Conservation (phyloP, 2,329 filamentous ascomycete species). For the Chaetomiaceae sp. region DNA sequence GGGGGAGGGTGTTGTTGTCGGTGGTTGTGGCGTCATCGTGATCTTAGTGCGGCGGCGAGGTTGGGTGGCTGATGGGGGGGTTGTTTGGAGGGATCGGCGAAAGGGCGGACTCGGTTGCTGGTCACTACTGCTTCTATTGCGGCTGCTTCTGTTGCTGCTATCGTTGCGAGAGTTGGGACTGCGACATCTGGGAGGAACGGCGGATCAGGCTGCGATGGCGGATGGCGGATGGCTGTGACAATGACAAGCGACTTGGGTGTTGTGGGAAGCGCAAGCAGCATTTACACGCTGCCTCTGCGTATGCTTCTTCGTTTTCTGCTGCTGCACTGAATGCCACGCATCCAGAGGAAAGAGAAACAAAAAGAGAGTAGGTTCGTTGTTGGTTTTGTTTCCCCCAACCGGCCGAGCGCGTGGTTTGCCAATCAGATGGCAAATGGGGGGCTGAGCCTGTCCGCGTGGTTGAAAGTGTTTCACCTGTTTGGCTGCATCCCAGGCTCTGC, state of each 20-base stretch:
- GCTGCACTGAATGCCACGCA: too few species aligned
- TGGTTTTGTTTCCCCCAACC: conserved; percentile 2
- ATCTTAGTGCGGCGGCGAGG: too few species aligned
- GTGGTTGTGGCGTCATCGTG: too few species aligned
- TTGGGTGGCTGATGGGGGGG: neutral
- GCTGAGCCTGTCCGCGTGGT: neutral
- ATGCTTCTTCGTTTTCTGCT: neutral
- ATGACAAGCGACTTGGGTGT: too few species aligned
- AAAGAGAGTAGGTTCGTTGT: neutral
- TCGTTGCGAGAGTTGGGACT: conserved; percentile 5
- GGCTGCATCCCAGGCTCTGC: neutral
- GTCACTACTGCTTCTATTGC: too few species aligned
- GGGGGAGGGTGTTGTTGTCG: too few species aligned
- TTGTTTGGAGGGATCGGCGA: neutral
- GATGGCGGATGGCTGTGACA: too few species aligned
- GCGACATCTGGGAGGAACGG: conserved; percentile 18
- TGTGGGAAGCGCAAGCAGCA: neutral
- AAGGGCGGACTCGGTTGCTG: too few species aligned
- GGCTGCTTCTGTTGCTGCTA: too few species aligned
- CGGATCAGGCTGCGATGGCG: conserved; percentile 1
- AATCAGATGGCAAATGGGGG: neutral
- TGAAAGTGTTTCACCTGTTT: conserved; percentile 9
- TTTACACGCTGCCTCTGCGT: conserved; percentile 11
- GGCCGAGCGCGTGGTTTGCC: neutral
- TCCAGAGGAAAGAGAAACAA: too few species aligned